Conservation (phyloP, 2,329 filamentous ascomycete species). For the Hypoxylon sp. region DNA sequence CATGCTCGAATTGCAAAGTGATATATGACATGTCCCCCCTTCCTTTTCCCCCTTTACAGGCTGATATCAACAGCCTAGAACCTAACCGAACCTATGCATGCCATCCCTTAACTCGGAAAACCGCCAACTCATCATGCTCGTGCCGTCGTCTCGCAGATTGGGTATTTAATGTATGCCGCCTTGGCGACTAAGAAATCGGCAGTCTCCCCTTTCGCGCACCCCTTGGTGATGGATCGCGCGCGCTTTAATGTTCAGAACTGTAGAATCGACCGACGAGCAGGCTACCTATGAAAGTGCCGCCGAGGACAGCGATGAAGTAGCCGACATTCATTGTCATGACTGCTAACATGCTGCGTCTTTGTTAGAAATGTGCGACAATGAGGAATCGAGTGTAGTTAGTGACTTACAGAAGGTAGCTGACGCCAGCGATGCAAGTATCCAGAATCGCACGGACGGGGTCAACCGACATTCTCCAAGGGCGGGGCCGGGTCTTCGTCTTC, state of each 20-base stretch:
- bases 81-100: conserved; percentile 26
- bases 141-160: conserved; percentile 29
- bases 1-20: conserved; percentile 39
- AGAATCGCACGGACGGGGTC: conserved; percentile 57
- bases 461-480: conserved; percentile 86
- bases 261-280: conserved; percentile 80
- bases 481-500: conserved; percentile 64
- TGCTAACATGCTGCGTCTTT: conserved; percentile 63
- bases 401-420: conserved; percentile 57
- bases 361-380: conserved; percentile 20
- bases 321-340: conserved; percentile 56
- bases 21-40: conserved; percentile 25
- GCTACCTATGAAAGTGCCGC: conserved; percentile 82
- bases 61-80: conserved; percentile 45
- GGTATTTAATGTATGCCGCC: conserved; percentile 28
- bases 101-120: conserved; percentile 23
- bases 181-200: conserved; percentile 37
- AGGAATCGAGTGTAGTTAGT: not conserved
- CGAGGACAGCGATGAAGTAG: conserved; percentile 55
- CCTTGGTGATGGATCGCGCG: conserved; percentile 1
- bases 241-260: conserved; percentile 47
- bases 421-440: conserved; percentile 53
- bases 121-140: conserved; percentile 21
- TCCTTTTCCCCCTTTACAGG: conserved; percentile 30
- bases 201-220: conserved; percentile 17